Base-by-base conservation (phyloP, 129 eudicot species). In the Escallonia rubra region DNA sequence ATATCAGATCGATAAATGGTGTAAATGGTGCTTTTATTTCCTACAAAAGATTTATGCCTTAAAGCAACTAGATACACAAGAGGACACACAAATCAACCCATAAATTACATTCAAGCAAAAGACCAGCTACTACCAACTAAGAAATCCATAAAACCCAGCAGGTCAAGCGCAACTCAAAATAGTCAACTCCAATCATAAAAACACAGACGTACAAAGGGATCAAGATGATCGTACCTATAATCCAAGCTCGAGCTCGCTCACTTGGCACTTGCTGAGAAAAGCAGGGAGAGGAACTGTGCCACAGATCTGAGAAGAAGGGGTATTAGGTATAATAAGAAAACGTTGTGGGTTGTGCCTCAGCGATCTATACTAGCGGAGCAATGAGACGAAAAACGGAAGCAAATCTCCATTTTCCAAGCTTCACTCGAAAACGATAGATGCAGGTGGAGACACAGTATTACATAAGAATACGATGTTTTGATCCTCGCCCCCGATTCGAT, bases 351-450 rank as follows among this genome's bases (percentile, higher is more conserved):
- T 23, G 1, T 23, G 34, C 34, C 34, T 54, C 59, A 11, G 59
- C 13, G 59, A 50, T 50, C 13, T 50, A 50, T 50, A 50, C 10
- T 11, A 50, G 55, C 11, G 3, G 10, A 48, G 40, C n/a, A 54
- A 49, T 6, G 44, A 8, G 60, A 52, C 70, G 50, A 51, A 66
- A 66, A 66, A 10, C 46, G 70, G 60, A 53, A 67, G 71, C 71
- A 67, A 67, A 67, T 67, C 49, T 67, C 71, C 71, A 67, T 67
- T 53, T 13, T 12, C 41, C 42, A 66, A 53, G 57, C 3, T n/a
- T 13, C 43, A 9, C 55, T 16, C 10, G 62, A 67, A 53, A 54
- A 67, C 10, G 71, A 67, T 41, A 23, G 67, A 46, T 48, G 15
- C 4, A 62, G 15, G 15, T 43, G 47, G 15, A 44, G 2, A 43